Evolutionary conservation across 2,329 filamentous ascomycete species (phyloP), one percentile per base, ranked within the genome.

Genomic region (Penicillium sp.): DNA sequence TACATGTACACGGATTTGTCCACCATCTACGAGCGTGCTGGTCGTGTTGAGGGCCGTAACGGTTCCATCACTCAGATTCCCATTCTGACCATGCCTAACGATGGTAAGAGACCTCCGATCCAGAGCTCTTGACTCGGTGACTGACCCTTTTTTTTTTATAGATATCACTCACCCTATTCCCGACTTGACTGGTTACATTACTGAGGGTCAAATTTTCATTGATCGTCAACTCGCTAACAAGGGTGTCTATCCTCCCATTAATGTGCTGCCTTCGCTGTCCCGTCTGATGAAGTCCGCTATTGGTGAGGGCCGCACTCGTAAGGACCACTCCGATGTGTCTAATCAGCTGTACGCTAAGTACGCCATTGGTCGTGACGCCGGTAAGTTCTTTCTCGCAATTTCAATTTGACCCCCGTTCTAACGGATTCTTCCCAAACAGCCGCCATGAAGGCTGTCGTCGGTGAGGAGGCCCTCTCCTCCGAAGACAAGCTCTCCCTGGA

Each of bases 1-100:
- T 99, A 99, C 84, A 99, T 99, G 94, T 99, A 99, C 82, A 99
- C 94, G 65, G 95, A 99, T 85, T 89, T 99, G 86, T 96, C 94
- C 54, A 99, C 94, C 70, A 96, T 99, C 68, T 99, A 99, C 82
- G 94, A 99, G 79, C 92, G 94, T 79, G 94, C 94, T 65, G 94
- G 94, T 70, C 94, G 94, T 88, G 94, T 99, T 46, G 82, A 90
- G 69, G 95, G 95, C 65, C 89, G 95, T 66, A 96, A 97, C 69
- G 94, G 95, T 56, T 99, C 94, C 67, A 99, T 99, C 68, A 99
- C 95, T 18, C 94, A 99, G 79, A 96, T 99, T 68, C 94, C 94
- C 55, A 99, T 99, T 73, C 76, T 99, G 77, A 96, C 94, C 64
- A 99, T 99, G 94, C 94, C 94, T 69, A 99, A 99, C 85, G 93